Evolutionary conservation across 371 early-diverging fungal species (phyloP).

Genomic region (Funneliformis caledonium): DNA sequence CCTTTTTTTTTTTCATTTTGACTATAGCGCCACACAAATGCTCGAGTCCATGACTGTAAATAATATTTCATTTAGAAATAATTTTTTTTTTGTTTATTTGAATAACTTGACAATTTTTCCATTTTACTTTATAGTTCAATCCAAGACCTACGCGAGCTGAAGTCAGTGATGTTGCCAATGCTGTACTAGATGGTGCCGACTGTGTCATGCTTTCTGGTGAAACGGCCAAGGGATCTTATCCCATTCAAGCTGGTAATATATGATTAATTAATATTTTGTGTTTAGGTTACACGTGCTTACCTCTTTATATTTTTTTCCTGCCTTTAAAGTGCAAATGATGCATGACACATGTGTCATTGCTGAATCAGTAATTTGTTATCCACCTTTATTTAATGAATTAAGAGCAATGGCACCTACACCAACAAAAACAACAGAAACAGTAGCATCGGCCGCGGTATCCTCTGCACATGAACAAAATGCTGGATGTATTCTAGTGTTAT

Average conservation of each 20-base stretch:
- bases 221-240: conserved; percentile 93
- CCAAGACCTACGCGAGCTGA: conserved; percentile 99
- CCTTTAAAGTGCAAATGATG: conserved; percentile 65
- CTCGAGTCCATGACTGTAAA: conserved; percentile 95
- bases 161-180: conserved; percentile 98
- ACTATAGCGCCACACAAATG: conserved; percentile 94
- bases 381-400: conserved; percentile 80
- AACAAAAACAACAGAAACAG: conserved; percentile 87
- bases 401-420: conserved; percentile 75
- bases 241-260: conserved; percentile 61
- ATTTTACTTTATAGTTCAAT: conserved; percentile 61
- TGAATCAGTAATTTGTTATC: conserved; percentile 79
- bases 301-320: background rate
- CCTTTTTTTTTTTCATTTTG: background rate
- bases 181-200: conserved; percentile 96
- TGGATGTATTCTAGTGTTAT: conserved; percentile 86
- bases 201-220: conserved; percentile 99
- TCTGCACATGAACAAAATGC: conserved; percentile 87
- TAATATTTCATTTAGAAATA: background rate
- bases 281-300: conserved; percentile 41
- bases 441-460: conserved; percentile 92
- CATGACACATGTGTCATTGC: conserved; percentile 75
- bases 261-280: background rate
- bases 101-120: background rate
- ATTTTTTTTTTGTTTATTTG: conserved; percentile 23